These are phyloP conservation scores for Fusarium pseudograminearum DNA, from an alignment of 2,329 filamentous ascomycete genomes.

Conservation along the genomic window DNA sequence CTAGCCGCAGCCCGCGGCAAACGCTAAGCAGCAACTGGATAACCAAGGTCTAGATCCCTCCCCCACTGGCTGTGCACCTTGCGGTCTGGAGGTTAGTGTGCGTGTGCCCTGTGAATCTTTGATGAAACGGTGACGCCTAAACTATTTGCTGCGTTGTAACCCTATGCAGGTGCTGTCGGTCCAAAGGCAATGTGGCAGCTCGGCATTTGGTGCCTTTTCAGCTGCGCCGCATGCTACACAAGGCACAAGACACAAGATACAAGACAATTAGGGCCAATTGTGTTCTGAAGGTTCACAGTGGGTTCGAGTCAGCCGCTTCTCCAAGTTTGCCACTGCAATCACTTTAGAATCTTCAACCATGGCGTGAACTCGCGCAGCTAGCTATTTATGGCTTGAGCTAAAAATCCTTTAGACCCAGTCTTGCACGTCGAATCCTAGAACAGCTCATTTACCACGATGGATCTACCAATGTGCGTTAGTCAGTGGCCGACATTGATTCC, in stretches of 20 bases:
- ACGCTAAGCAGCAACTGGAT: conserved; percentile 4
- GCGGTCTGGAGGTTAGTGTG: background rate
- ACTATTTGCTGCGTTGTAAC: background rate
- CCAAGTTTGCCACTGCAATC: background rate
- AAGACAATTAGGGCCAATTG: background rate
- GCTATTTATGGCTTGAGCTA: background rate
- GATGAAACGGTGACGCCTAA: background rate
- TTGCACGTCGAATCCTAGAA: background rate
- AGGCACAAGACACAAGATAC: background rate
- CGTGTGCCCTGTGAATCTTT: background rate
- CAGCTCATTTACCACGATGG: background rate
- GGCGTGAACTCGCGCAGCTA: background rate
- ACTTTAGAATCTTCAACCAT: background rate
- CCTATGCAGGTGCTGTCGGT: background rate
- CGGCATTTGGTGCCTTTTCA: background rate
- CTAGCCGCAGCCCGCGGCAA: background rate
- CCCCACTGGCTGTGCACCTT: conserved; percentile 14
- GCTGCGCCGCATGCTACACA: background rate
- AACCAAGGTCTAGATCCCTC: background rate
- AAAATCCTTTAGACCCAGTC: background rate
- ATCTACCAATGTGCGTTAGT: background rate
- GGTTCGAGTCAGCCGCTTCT: background rate
- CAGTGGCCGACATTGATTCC: background rate
- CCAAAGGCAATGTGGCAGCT: background rate
- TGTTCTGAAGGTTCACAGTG: background rate